Percentiles rank a stretch among this genome's conserved stretches.
These are phyloP conservation scores for Buddleja alternifolia DNA, from an alignment of 257 asterid species.

Conservation along the genomic window DNA sequence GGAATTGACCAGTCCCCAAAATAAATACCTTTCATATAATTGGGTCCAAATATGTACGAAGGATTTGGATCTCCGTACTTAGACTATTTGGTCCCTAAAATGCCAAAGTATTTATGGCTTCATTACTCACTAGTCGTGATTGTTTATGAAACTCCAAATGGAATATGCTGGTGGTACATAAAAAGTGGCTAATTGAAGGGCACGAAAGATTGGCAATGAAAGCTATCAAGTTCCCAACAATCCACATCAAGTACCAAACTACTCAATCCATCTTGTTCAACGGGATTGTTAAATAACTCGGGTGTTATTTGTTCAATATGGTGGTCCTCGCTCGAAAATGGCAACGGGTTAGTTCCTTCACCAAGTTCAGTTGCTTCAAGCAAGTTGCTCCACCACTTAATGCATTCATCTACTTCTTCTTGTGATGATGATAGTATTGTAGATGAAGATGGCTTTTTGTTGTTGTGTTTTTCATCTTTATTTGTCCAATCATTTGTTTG, in stretches of 20 bases:
- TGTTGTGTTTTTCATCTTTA: neutral
- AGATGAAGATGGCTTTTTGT: neutral
- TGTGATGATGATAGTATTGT: neutral
- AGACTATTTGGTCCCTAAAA: too few species aligned
- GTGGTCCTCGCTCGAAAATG: neutral
- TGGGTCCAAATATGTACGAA: too few species aligned
- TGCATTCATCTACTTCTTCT: neutral
- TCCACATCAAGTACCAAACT: neutral
- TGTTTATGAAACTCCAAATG: too few species aligned
- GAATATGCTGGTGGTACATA: too few species aligned
- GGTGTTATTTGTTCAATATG: neutral
- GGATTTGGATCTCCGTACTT: too few species aligned
- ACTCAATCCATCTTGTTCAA: neutral
- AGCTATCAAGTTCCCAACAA: neutral
- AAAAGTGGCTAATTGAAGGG: too few species aligned
- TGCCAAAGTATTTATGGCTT: too few species aligned
- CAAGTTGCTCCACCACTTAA: neutral
- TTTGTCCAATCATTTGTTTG: too few species aligned
- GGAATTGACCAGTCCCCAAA: too few species aligned
- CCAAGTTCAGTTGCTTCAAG: neutral
- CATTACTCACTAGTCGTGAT: too few species aligned
- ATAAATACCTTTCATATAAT: too few species aligned
- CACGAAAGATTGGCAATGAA: neutral
- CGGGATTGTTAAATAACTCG: neutral
- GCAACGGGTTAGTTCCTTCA: neutral